phyloP scores from a whole-genome alignment of 805 yeast genomes.

The Ogataea neopini region DNA sequence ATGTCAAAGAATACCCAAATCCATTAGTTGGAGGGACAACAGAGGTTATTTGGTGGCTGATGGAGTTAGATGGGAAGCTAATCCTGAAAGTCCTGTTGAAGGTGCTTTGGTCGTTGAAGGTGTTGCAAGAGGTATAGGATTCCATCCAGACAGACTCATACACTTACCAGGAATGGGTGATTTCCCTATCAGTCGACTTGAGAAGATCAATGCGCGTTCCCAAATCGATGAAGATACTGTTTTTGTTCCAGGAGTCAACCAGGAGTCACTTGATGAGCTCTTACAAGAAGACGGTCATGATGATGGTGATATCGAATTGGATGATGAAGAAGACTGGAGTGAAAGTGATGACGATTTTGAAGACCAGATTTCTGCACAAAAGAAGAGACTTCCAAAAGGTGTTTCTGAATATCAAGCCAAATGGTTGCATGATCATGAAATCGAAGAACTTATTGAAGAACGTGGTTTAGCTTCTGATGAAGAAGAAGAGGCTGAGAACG shows the following conservation, averaged over 20 bases:
- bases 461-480: slow-evolving; percentile 46
- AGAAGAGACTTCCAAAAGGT: slow-evolving; percentile 61
- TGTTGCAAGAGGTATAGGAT: slow-evolving; percentile 81
- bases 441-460: slow-evolving; percentile 40
- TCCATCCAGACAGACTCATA: slow-evolving; percentile 72
- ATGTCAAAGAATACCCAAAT: slow-evolving; percentile 85
- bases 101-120: slow-evolving; percentile 69
- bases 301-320: slow-evolving; percentile 38
- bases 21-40: slow-evolving; percentile 89
- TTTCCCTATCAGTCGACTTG: slow-evolving; percentile 71
- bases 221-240: slow-evolving; percentile 24
- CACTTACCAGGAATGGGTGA: slow-evolving; percentile 93
- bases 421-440: slow-evolving; percentile 69
- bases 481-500: slow-evolving; percentile 33
- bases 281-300: slow-evolving; percentile 53
- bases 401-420: slow-evolving; percentile 75
- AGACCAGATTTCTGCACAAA: slow-evolving; percentile 27
- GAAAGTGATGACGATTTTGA: slow-evolving; percentile 26
- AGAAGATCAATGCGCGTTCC: slow-evolving; percentile 40
- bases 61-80: slow-evolving; percentile 44
- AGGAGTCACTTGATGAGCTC: slow-evolving; percentile 61
- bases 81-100: slow-evolving; percentile 26
- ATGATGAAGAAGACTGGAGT: slow-evolving; percentile 35
- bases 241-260: slow-evolving; percentile 40
- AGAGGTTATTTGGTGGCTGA: slow-evolving; percentile 88